Evolutionary conservation across 371 early-diverging fungal species (phyloP).

Genomic region (Sporodiniella umbellata): DNA sequence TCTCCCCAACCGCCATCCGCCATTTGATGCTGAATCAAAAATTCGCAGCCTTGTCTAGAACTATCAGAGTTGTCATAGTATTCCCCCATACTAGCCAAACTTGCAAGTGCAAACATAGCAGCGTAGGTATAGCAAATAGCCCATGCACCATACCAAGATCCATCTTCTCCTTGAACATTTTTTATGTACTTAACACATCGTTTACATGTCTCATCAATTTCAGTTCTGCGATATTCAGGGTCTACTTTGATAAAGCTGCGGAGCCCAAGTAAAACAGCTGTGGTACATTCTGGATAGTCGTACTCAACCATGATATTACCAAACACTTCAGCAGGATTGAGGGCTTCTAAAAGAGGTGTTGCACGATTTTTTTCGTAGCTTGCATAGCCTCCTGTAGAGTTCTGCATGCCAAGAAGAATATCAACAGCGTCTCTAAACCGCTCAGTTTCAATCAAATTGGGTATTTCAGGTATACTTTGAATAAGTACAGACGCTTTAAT

Average conservation of each 20-base stretch:
- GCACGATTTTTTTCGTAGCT: conserved; percentile 87
- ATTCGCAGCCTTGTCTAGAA: conserved; percentile 71
- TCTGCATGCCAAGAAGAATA: conserved; percentile 90
- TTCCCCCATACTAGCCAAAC: conserved; percentile 81
- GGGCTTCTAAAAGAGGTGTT: conserved; percentile 70
- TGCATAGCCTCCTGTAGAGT: conserved; percentile 88
- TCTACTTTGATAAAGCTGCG: conserved; percentile 70
- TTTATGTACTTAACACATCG: conserved; percentile 75
- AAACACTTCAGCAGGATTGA: conserved; percentile 97
- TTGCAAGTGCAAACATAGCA: conserved; percentile 91
- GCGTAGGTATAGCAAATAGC: conserved; percentile 97
- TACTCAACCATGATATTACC: conserved; percentile 97
- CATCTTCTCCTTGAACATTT: conserved; percentile 73
- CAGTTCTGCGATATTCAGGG: conserved; percentile 78
- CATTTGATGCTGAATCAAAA: conserved; percentile 81
- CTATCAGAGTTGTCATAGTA: conserved; percentile 66
- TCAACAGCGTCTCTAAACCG: conserved; percentile 87
- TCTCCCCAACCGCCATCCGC: conserved; percentile 98
- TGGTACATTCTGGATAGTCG: conserved; percentile 95
- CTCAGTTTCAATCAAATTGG: conserved; percentile 38
- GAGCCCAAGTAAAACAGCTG: conserved; percentile 86
- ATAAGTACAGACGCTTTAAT: conserved; percentile 78
- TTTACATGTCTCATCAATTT: conserved; percentile 71
- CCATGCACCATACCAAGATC: conserved; percentile 96
- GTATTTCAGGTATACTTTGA: conserved; percentile 60